Evolutionary conservation across 768 basidiomycete genomes (phyloP), one percentile per base, ranked within the genome.

Genomic region (Mycena olivaceomarginata): DNA sequence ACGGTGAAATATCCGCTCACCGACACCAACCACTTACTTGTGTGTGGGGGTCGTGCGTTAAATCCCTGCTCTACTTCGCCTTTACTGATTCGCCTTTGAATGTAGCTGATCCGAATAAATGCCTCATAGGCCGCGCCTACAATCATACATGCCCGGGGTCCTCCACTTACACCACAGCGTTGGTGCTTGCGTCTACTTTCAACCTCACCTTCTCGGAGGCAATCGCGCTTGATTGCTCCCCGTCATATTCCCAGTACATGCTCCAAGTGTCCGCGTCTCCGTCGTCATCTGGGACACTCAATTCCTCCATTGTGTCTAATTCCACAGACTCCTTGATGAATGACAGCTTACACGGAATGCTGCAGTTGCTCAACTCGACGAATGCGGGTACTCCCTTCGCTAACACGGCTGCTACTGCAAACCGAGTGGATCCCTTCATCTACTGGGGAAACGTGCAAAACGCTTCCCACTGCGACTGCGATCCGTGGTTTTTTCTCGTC

Each of bases 91-190:
- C 9, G 2, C 20, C 46, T n/a, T 8, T 20, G 7, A 45, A 0
- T 69, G 40, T 51, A 31, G 15, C 18, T n/a, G 5, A 25, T 13
- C 15, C 18, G 56, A 48, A 16, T 31, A n/a, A 56, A 41, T 76
- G 39, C 48, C 71, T 72, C 48, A 5, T 64, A 37, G 75, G 70
- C 3, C 75, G 68, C 4, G 53, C 71, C 6, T 64, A 40, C n/a
- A 76, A 76, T 48, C 75, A 76, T 57, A 76, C 75, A 2, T 76
- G 75, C 70, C 68, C 75, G 37, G 75, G 60, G 4, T 76, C 75
- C 5, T 53, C 60, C 40, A 22, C 12, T 2, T 70, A 56, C 25
- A 63, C 68, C 43, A 71, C 68, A 4, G 68, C 40, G 2, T 1
- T 67, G 16, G 63, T 46, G 2, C 46, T 66, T 11, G 63, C 16